These are phyloP conservation scores for Myotisia sp. DNA, from an alignment of 2,329 filamentous ascomycete species.

Conservation along the genomic window DNA sequence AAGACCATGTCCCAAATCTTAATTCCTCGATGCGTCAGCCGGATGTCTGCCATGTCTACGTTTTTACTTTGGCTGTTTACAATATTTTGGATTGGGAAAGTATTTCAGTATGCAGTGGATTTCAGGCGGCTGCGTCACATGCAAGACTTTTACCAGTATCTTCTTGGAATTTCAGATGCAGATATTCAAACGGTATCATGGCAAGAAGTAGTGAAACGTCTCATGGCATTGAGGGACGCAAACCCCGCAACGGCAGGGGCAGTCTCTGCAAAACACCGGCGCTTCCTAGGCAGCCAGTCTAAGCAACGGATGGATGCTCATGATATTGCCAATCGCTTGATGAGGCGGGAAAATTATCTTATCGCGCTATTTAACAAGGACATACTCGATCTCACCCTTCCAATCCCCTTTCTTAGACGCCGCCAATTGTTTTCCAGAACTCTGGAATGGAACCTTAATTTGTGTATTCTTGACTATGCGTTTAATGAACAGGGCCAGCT, in stretches of 20 bases:
- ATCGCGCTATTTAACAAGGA: constrained; percentile 98
- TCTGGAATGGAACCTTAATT: constrained; percentile 80
- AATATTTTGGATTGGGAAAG: constrained; percentile 72
- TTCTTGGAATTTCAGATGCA: constrained; percentile 67
- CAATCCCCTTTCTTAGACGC: constrained; percentile 65
- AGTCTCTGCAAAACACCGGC: constrained; percentile 44
- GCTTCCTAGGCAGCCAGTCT: constrained; percentile 63
- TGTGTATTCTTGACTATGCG: constrained; percentile 82
- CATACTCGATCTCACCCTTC: constrained; percentile 70
- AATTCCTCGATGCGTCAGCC: constrained; percentile 58
- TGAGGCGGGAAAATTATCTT: constrained; percentile 93
- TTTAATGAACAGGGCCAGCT: constrained; percentile 85
- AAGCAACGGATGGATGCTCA: constrained; percentile 92
- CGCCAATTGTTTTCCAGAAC: constrained; percentile 78
- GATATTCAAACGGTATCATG: constrained; percentile 92
- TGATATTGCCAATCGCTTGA: constrained; percentile 89
- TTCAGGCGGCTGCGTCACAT: constrained; percentile 59
- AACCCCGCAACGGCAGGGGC: constrained; percentile 68
- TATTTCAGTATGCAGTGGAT: constrained; percentile 59
- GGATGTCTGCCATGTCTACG: constrained; percentile 63
- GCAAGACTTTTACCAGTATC: constrained; percentile 70
- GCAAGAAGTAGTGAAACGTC: constrained; percentile 74
- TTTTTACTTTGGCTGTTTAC: constrained; percentile 69
- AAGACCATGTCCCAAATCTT: constrained; percentile 48
- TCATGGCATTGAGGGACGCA: constrained; percentile 71